Evolutionary conservation across 2,329 filamentous ascomycete genomes (phyloP), one percentile per base, ranked within the genome.

Genomic region (Colletotrichum aenigma): DNA sequence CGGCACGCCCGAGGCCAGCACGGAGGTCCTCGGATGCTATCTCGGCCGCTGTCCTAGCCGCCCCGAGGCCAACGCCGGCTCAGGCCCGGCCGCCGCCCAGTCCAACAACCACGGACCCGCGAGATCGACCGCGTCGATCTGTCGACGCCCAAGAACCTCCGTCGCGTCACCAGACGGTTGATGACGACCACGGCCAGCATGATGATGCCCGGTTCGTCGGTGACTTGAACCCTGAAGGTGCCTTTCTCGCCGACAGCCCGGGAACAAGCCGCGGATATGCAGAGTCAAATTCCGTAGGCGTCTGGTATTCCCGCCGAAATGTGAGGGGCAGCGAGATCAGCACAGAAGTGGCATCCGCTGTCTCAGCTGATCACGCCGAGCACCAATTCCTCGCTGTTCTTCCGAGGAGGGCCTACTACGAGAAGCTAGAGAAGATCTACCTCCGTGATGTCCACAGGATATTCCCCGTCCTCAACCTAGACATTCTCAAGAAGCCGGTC

Each of bases 141-240:
- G 10, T 26, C 10, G 30, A 3, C 10, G 52, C 16, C 8, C 56
- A 38, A 16, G 28, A 36, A 15, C 28, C 28, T 56, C 36, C 18
- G 9, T 64, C 34, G 21, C 72, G 32, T 34, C 26, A 38, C 32
- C 52, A 24, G 6, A 7, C 64, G 9, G 30, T 30, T 12, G 66
- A 67, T 48, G 68, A 79, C 15, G 75, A 74, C 70, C 43, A 71
- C 58, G 38, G 65, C 73, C 52, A 76, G 71, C 56, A 74, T 12
- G 66, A 76, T 4, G 74, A 76, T 21, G 74, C 71, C 15, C 58
- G 74, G 6, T 80, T 80, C 43, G 79, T 80, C 26, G 79, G 78
- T 16, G 76, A 80, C 58, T 61, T 80, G 16, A 79, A 78, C 68
- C 79, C 79, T 6, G 79, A 80, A 43, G 78, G 78, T 4, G 75